These are phyloP conservation scores for Eutrema yunnanense DNA, from an alignment of 345 rosid species.

Conservation along the genomic window DNA sequence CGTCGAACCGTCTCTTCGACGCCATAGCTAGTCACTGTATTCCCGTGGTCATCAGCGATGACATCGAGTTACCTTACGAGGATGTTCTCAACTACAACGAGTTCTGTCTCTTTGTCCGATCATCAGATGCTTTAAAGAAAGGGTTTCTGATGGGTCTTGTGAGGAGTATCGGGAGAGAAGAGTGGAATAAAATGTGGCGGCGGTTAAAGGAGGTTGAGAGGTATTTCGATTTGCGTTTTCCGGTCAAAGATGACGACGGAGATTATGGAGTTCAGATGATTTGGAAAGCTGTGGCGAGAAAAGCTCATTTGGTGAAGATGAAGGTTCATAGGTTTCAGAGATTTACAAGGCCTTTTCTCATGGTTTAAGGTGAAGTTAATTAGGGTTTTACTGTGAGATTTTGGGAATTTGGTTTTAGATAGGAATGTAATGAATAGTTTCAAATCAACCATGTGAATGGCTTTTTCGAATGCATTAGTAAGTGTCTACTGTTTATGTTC, in stretches of 20 bases:
- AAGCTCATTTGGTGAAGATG: constrained; percentile 55
- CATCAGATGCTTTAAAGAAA: constrained; percentile 70
- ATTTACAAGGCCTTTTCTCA: constrained; percentile 28
- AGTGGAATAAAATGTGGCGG: constrained; percentile 72
- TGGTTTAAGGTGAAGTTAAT: neutral
- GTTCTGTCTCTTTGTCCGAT: constrained; percentile 79
- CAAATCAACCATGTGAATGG: neutral
- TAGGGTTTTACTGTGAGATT: neutral
- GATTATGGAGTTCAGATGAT: constrained; percentile 74
- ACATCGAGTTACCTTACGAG: constrained; percentile 90
- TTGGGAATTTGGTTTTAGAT: neutral
- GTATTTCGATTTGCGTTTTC: constrained; percentile 56
- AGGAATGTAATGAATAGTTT: neutral
- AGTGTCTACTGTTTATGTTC: neutral
- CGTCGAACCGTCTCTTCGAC: constrained; percentile 93
- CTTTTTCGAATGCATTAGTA: neutral
- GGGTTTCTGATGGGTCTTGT: constrained; percentile 58
- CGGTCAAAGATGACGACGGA: constrained; percentile 47
- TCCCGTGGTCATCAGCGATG: constrained; percentile 87
- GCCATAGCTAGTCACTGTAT: constrained; percentile 94
- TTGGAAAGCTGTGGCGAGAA: constrained; percentile 84
- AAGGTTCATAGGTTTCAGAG: constrained; percentile 60
- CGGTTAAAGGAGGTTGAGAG: constrained; percentile 55
- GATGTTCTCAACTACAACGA: constrained; percentile 82
- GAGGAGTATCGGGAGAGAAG: constrained; percentile 59